Base-by-base conservation (phyloP, 1,284 basidiomycete genomes). In the Pyrrhoderma noxium region DNA sequence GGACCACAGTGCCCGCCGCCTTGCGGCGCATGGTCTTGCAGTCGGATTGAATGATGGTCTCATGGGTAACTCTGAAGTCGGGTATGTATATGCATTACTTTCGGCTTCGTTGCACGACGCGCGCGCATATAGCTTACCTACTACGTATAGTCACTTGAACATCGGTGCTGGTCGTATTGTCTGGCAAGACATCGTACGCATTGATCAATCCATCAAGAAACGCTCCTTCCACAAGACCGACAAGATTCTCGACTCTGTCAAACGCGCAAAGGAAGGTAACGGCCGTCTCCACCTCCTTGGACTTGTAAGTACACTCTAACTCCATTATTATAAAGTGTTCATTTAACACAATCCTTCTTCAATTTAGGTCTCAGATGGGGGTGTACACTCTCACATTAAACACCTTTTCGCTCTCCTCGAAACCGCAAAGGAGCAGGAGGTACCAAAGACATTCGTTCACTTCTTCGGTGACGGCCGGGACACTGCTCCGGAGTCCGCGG, bases 11-110 rank as follows among this genome's bases (percentile, higher is more conserved):
- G 78, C 79, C 61, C 79, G 85, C 46, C 75, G 75, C 9, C 75
- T 95, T n/a, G 71, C 77, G 18, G 92, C 92, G 0, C 89, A 92
- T 59, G 92, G 92, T 14, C 73, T 88, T 14, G 85, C 91, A 3
- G 92, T 94, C 14, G 92, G 92, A 1, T 74, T 95, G 48, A 89
- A 75, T 64, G 92, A 94, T 45, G 91, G 92, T 0, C 77, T 95
- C 45, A 95, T 95, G 92, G 92, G 92, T 19, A 94, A 95, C 73
- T 93, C 90, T 4, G 92, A 94, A 70, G 92, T 94, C 57, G 92
- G 92, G 89, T 92, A 61, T 57, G 82, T 69, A 51, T 45, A 22
- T 21, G 53, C 40, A 21, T 22, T n/a, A 9, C 53, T 40, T 40
- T 19, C 5, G 5, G 7, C 38, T 40, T 16, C 38, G 13, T 3